Evolutionary conservation across 2,329 filamentous ascomycete genomes (phyloP).

Genomic region (Fusarium longipes): DNA sequence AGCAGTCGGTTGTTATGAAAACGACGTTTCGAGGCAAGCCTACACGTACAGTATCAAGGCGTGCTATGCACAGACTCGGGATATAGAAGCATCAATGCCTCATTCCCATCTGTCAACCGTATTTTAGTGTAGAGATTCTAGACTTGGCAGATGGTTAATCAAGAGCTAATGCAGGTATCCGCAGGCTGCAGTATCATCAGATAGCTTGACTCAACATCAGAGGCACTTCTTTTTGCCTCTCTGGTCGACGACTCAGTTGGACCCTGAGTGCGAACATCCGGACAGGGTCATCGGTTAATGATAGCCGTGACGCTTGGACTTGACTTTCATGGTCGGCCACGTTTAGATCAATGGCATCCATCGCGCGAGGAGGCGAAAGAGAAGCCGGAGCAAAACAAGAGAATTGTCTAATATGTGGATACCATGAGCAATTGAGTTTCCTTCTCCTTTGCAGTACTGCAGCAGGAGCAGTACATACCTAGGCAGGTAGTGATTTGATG

Average conservation of each 20-base stretch:
- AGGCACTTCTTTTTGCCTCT: neutral
- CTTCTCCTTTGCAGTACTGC: neutral
- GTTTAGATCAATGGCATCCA: neutral
- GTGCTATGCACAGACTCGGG: neutral
- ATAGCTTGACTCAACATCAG: neutral
- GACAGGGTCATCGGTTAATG: slow-evolving; percentile 27
- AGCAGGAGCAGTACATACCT: neutral
- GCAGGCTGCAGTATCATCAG: neutral
- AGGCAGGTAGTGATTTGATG: neutral
- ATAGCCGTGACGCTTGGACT: slow-evolving; percentile 18
- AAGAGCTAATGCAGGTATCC: slow-evolving; percentile 5
- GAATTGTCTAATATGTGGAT: neutral
- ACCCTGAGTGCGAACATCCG: slow-evolving; percentile 6
- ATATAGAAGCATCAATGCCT: neutral
- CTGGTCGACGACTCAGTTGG: slow-evolving; percentile 1
- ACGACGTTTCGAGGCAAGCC: neutral
- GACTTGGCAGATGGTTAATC: slow-evolving; percentile 1
- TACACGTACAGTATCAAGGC: neutral
- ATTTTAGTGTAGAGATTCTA: neutral
- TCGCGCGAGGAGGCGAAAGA: neutral
- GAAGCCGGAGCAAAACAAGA: neutral
- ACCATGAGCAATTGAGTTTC: neutral
- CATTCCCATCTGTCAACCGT: neutral
- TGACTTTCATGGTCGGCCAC: too few species aligned
- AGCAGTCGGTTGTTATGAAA: too few species aligned